Evolutionary conservation across 1,284 basidiomycete genomes (phyloP), one percentile per base, ranked within the genome.

Genomic region (Puccinia hordei): DNA sequence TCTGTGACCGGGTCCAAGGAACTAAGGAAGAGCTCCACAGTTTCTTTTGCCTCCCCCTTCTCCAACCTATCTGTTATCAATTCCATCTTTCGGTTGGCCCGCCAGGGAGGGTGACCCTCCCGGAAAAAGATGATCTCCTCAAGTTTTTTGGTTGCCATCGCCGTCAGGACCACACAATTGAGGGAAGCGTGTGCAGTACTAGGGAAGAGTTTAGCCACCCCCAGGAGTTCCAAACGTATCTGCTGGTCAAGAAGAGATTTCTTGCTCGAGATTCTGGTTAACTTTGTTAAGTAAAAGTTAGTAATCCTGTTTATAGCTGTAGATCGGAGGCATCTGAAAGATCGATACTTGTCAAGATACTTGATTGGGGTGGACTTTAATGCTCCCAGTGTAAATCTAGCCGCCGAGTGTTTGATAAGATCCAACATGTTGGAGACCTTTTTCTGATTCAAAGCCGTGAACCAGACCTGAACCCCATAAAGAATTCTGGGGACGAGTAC

Each of bases 391-490:
- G 41, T 13, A 44, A 44, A 44, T 8, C 41, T 6, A 8, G 41
- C 41, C 13, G 41, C 41, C 41, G 41, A 44, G 41, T 44, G 41
- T 44, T 44, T 13, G 41, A 44, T 44, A 8, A 44, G 41, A 44
- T 13, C 41, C 41, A 44, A 13, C 41, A 44, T 8, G 13, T 6
- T 44, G 6, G 51, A 53, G 22, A 27, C 59, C 24, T 63, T 63
- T 10, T 30, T 4, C 27, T 27, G 5, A 24, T 68, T 68, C 19
- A 22, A 2, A 10, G 41, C 4, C 2, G 73, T 65, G 22, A 66
- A 55, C 76, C 76, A 78, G 0, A 59, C 66, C 13, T 55, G 44
- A 13, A 65, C 65, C 1, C 76, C 0, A n/a, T n/a, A n/a, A n/a
- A n/a, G n/a, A n/a, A n/a, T n/a, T n/a, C n/a, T n/a, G n/a, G n/a